Evolutionary conservation across 148 eudicot genomes (phyloP), one percentile per base, ranked within the genome.

Genomic region (Oxyria digyna): DNA sequence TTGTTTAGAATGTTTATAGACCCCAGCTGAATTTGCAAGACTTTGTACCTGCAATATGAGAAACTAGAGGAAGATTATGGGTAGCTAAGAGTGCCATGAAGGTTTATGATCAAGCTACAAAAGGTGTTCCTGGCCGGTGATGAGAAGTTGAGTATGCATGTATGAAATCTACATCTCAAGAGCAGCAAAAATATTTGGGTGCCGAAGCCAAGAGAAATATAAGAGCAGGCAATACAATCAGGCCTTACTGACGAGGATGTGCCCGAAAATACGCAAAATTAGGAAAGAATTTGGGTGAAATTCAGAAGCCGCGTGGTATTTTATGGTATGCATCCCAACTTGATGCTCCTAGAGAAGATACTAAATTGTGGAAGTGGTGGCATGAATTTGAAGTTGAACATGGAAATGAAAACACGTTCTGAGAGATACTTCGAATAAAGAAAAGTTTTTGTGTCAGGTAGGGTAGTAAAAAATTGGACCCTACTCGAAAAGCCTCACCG

Each of bases 241-340:
- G 96, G 92, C 64, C 93, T 94, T 67, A 96, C 97, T 24, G 93
- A 87, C 62, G 91, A 94, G 79, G 99, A 94, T 77, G 85, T 87
- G 33, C 88, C 73, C 42, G 88, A 74, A 88, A 80, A 68, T 94
- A 86, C 77, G 99, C 96, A 21, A 91, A 91, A 73, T 89, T 94
- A 55, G 99, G 91, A 80, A 90, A 91, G 82, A 91, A 90, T 78
- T 85, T 94, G 8, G 99, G 99, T 32, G 99, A 90, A 75, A 84
- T 94, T 55, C 93, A 94, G 67, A 88, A 97, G 62, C 81, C 96
- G 18, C 97, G 99, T 72, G 89, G 74, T n/a, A 43, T 91, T 38
- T 91, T 78, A 64, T 42, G 71, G 7, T 80, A 85, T 76, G 87
- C 97, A 50, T 88, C 97, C 41, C 82, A 75, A 64, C 80, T 85